Evolutionary conservation across 352 stramenopile genomes (phyloP).

Genomic region (Poterioochromonas sp.): DNA sequence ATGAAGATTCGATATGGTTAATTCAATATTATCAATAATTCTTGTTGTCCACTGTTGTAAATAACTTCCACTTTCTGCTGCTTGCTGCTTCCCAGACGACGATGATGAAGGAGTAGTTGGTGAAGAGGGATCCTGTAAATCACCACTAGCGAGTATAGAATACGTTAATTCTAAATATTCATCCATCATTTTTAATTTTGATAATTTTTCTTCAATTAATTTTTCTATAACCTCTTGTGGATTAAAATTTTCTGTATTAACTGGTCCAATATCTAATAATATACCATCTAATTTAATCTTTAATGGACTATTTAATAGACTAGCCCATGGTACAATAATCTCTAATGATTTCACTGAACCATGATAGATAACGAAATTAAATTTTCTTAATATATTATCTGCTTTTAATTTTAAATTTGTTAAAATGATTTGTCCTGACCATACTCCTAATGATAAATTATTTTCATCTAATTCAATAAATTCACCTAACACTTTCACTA

Average conservation of each 20-base stretch:
- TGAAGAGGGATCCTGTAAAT: neutral
- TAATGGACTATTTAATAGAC: constrained; percentile 43
- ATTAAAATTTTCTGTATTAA: neutral
- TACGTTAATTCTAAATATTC: neutral
- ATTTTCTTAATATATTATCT: constrained; percentile 34
- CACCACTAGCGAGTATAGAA: neutral
- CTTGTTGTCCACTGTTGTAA: constrained; percentile 44
- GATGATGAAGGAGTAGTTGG: neutral
- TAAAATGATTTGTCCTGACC: constrained; percentile 49
- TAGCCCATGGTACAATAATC: constrained; percentile 47
- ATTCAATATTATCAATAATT: constrained; percentile 54
- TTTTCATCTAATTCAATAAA: constrained; percentile 50
- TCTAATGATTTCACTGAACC: constrained; percentile 37
- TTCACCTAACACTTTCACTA: constrained; percentile 47
- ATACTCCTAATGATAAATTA: constrained; percentile 50
- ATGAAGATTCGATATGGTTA: constrained; percentile 49
- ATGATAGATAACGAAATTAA: constrained; percentile 36
- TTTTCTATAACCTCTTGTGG: neutral
- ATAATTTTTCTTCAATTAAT: neutral
- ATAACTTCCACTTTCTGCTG: constrained; percentile 32
- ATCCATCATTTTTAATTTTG: neutral
- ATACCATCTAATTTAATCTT: constrained; percentile 44
- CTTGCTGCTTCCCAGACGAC: neutral
- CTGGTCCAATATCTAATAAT: constrained; percentile 2
- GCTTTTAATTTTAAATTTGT: constrained; percentile 46